A percentile compares a stretch with the other conserved stretches of the same genome.
These are phyloP conservation scores for Rhodotorula babjevae DNA, from an alignment of 768 basidiomycete genomes.

Conservation along the genomic window DNA sequence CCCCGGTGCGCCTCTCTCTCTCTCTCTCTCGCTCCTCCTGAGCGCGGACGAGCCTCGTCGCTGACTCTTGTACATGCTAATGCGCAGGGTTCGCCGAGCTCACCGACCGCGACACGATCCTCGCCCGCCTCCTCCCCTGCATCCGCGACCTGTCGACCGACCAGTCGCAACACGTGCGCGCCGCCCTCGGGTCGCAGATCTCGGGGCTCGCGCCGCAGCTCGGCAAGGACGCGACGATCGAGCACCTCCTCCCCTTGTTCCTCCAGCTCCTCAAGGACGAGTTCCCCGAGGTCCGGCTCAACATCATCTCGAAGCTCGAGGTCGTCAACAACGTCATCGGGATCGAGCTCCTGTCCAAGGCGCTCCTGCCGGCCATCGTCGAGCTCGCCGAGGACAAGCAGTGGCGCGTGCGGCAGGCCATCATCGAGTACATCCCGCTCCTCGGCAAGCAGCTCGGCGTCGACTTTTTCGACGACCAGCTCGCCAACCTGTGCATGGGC, in stretches of 20 bases:
- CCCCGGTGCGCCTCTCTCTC: slow-evolving; percentile 71
- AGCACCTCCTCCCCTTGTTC: slow-evolving; percentile 94
- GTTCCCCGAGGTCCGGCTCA: slow-evolving; percentile 93
- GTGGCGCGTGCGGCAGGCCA: slow-evolving; percentile 98
- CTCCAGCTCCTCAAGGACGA: slow-evolving; percentile 95
- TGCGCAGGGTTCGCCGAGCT: slow-evolving; percentile 82
- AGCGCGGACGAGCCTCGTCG: too few species aligned
- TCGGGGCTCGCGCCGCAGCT: slow-evolving; percentile 91
- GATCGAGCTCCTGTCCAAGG: slow-evolving; percentile 87
- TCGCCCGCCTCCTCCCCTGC: slow-evolving; percentile 86
- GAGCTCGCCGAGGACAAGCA: slow-evolving; percentile 99
- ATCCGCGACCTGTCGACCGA: slow-evolving; percentile 91
- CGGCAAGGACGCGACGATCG: slow-evolving; percentile 87
- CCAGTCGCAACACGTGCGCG: slow-evolving; percentile 91
- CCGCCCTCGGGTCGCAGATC: slow-evolving; percentile 91
- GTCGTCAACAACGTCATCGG: slow-evolving; percentile 96
- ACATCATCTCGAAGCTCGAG: slow-evolving; percentile 98
- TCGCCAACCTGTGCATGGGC: slow-evolving; percentile 95
- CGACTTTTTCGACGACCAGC: slow-evolving; percentile 93
- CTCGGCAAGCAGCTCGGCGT: slow-evolving; percentile 96
- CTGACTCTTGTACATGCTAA: neutral
- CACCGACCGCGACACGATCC: slow-evolving; percentile 86
- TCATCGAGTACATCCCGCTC: slow-evolving; percentile 98
- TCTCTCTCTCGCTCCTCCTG: neutral
- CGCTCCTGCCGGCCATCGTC: slow-evolving; percentile 92